These are phyloP conservation scores for Arabis alpina DNA, from an alignment of 345 rosid species.

Conservation along the genomic window DNA sequence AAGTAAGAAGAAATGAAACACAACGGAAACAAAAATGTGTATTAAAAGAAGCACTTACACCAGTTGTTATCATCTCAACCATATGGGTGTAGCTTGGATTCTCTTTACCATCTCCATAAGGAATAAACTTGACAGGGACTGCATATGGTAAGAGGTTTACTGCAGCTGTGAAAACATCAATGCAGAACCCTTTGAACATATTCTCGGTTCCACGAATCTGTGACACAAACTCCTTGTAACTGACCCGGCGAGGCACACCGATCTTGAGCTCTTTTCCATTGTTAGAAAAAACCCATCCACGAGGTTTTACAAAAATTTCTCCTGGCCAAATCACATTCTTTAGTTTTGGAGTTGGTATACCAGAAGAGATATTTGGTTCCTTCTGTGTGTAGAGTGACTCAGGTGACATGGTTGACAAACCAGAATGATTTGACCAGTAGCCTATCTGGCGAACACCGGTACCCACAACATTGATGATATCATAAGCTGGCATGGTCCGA, in stretches of 20 bases:
- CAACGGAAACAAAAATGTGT: not conserved
- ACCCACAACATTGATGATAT: conserved; percentile 82
- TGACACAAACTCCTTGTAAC: conserved; percentile 81
- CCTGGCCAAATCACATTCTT: conserved; percentile 90
- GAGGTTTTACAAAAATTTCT: conserved; percentile 70
- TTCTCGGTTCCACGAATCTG: conserved; percentile 59
- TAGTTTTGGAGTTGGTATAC: conserved; percentile 54
- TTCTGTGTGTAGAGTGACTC: conserved; percentile 58
- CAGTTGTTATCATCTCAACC: conserved; percentile 66
- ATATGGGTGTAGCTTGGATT: conserved; percentile 87
- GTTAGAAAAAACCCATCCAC: conserved; percentile 96
- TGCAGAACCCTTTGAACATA: conserved; percentile 82
- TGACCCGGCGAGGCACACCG: conserved; percentile 78
- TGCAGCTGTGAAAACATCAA: conserved; percentile 90
- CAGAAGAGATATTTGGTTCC: conserved; percentile 64
- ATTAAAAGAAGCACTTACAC: conserved; percentile 61
- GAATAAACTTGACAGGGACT: conserved; percentile 69
- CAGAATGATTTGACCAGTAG: conserved; percentile 92
- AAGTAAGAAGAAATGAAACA: not conserved
- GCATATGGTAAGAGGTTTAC: conserved; percentile 79
- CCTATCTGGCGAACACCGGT: conserved; percentile 81
- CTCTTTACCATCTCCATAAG: conserved; percentile 71
- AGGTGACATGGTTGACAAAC: conserved; percentile 71
- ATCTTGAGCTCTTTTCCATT: conserved; percentile 82
- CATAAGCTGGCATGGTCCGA: conserved; percentile 72